Conservation (phyloP, 2,329 filamentous ascomycete species). For the Calonectria hongkongensis region DNA sequence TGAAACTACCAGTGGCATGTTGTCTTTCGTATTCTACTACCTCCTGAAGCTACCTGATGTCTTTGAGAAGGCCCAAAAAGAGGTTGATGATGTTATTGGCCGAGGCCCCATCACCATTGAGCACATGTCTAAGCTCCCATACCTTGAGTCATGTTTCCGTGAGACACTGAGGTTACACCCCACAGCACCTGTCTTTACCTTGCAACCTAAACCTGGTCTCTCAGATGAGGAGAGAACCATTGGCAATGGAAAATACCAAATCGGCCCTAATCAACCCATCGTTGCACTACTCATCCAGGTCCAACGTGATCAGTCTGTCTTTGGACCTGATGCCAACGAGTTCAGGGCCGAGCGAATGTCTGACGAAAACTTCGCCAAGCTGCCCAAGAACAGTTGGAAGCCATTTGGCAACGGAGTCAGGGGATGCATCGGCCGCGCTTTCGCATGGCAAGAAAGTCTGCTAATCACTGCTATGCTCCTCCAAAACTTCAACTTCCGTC, state of each 20-base stretch:
- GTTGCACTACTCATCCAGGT: constrained; percentile 67
- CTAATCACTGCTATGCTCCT: constrained; percentile 72
- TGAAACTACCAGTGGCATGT: constrained; percentile 78
- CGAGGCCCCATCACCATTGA: constrained; percentile 72
- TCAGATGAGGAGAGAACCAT: constrained; percentile 62
- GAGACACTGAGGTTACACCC: constrained; percentile 66
- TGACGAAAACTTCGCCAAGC: constrained; percentile 67
- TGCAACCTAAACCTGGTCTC: constrained; percentile 52
- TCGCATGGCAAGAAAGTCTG: constrained; percentile 73
- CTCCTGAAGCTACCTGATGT: constrained; percentile 75
- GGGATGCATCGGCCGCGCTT: constrained; percentile 71
- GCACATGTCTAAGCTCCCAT: constrained; percentile 77
- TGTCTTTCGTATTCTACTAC: constrained; percentile 78
- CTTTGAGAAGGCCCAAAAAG: constrained; percentile 74
- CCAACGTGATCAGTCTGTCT: constrained; percentile 74
- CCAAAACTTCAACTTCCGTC: constrained; percentile 79
- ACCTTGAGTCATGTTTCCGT: constrained; percentile 77
- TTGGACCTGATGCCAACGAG: constrained; percentile 72
- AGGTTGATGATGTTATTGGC: constrained; percentile 77
- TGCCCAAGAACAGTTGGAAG: constrained; percentile 67
- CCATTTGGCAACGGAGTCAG: constrained; percentile 73
- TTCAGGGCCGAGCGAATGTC: constrained; percentile 79
- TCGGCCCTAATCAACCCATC: constrained; percentile 67
- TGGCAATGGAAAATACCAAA: constrained; percentile 71
- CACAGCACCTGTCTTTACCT: constrained; percentile 53